Conservation (phyloP, 148 eudicot species). For the Rhododendron kiyosumense region DNA sequence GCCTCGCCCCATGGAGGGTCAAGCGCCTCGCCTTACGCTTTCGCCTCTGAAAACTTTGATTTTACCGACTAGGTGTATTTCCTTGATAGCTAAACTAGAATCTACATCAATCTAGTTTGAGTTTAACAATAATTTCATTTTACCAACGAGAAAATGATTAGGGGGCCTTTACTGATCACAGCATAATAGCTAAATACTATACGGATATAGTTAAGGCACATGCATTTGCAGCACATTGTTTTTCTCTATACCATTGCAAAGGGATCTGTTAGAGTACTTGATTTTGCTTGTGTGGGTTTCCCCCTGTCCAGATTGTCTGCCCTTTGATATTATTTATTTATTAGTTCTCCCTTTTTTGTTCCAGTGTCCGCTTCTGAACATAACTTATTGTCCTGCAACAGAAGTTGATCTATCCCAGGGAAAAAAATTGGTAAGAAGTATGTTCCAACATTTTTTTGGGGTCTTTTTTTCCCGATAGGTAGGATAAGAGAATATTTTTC, state of each 20-base stretch:
- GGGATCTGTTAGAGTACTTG: neutral
- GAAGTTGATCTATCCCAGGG: constrained; percentile 69
- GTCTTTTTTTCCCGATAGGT: neutral
- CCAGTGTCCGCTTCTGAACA: constrained; percentile 92
- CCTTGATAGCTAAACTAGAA: neutral
- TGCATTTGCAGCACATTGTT: neutral
- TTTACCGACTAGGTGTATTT: neutral
- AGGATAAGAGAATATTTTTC: neutral
- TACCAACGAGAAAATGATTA: neutral
- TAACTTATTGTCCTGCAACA: constrained; percentile 85
- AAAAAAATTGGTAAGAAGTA: constrained; percentile 60
- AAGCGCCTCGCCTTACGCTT: too few relatives aligned
- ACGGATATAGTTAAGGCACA: neutral
- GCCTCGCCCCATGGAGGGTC: too few relatives aligned
- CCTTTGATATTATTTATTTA: neutral
- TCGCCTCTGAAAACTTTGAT: too few relatives aligned
- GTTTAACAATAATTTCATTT: neutral
- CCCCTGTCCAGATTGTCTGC: neutral
- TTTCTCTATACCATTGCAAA: neutral
- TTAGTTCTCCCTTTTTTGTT: constrained; percentile 8
- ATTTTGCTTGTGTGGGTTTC: neutral
- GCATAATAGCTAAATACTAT: neutral
- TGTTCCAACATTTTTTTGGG: neutral
- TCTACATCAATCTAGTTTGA: neutral
- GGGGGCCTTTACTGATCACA: neutral